Conservation (phyloP, 108 stramenopile species). For the Bacterosira constricta region DNA sequence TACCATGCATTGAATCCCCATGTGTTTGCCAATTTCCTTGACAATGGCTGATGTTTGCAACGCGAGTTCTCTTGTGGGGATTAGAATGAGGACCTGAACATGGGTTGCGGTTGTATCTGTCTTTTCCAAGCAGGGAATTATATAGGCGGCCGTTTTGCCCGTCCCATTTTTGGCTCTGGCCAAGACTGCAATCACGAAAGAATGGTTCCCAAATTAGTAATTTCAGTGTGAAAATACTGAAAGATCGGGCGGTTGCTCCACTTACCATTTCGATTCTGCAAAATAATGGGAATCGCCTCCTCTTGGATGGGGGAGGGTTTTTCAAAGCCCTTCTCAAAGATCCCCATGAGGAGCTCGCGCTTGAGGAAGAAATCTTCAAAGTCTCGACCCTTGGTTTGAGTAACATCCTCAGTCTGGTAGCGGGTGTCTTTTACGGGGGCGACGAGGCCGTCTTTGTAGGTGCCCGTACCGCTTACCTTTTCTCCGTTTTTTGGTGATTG, state of each 20-base stretch:
- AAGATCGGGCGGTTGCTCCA: neutral
- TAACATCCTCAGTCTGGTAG: slow-evolving; percentile 96
- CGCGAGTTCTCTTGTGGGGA: slow-evolving; percentile 98
- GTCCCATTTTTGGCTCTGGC: slow-evolving; percentile 98
- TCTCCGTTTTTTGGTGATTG: slow-evolving; percentile 35
- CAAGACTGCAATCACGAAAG: slow-evolving; percentile 60
- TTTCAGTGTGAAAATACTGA: neutral
- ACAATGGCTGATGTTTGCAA: slow-evolving; percentile 98
- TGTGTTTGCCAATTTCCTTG: slow-evolving; percentile 98
- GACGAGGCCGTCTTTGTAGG: slow-evolving; percentile 84
- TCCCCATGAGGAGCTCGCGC: slow-evolving; percentile 97
- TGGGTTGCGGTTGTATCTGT: slow-evolving; percentile 85
- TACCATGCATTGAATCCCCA: slow-evolving; percentile 97
- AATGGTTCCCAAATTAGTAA: neutral
- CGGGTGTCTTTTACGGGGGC: slow-evolving; percentile 84
- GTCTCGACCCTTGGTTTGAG: slow-evolving; percentile 94
- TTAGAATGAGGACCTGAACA: slow-evolving; percentile 95
- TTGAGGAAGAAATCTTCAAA: slow-evolving; percentile 99
- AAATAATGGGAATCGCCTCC: slow-evolving; percentile 97
- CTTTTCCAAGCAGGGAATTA: slow-evolving; percentile 98
- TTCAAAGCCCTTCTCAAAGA: slow-evolving; percentile 99
- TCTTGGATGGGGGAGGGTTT: slow-evolving; percentile 98
- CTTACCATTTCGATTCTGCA: slow-evolving; percentile 87
- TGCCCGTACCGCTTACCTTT: slow-evolving; percentile 69
- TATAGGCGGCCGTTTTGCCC: slow-evolving; percentile 99